Evolutionary conservation across 805 yeast species (phyloP).

Genomic region (Candida sphagnicola): DNA sequence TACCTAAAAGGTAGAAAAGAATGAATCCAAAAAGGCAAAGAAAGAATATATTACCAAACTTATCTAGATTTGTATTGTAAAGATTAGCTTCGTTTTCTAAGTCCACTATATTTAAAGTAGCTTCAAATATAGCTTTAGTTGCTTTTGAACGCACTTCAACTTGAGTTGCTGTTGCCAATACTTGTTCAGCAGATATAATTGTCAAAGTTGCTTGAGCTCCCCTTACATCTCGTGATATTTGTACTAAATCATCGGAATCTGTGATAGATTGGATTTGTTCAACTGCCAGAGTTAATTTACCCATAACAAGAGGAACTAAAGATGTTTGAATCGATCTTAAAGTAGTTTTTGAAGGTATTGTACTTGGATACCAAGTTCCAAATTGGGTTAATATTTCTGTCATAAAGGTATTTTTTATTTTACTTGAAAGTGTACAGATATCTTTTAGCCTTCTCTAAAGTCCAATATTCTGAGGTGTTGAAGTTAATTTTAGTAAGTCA

Average conservation of each 20-base stretch:
- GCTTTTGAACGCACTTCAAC: slow-evolving; percentile 20
- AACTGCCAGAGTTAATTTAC: slow-evolving; percentile 18
- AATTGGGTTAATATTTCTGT: no score
- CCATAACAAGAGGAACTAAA: no score
- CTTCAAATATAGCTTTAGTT: slow-evolving; percentile 25
- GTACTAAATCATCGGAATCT: slow-evolving; percentile 9
- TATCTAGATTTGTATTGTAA: slow-evolving; percentile 28
- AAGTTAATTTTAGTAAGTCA: no score
- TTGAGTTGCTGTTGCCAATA: slow-evolving; percentile 34
- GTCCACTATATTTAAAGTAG: slow-evolving; percentile 25
- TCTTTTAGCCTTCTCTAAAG: no score
- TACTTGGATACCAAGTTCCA: no score
- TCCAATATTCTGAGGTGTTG: no score
- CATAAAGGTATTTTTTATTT: no score
- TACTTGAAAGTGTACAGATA: no score
- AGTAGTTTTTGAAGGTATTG: no score
- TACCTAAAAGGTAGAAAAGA: slow-evolving; percentile 16
- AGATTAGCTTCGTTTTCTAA: slow-evolving; percentile 21
- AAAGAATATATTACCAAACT: slow-evolving; percentile 28
- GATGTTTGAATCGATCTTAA: no score
- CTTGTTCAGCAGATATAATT: slow-evolving; percentile 26
- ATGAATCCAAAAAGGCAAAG: slow-evolving; percentile 20
- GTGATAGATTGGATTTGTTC: slow-evolving; percentile 8
- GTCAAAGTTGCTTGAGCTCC: slow-evolving; percentile 34
- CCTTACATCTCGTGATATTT: slow-evolving; percentile 18